Evolutionary conservation across 371 early-diverging fungal species (phyloP).

Genomic region (Saksenaea oblongispora): DNA sequence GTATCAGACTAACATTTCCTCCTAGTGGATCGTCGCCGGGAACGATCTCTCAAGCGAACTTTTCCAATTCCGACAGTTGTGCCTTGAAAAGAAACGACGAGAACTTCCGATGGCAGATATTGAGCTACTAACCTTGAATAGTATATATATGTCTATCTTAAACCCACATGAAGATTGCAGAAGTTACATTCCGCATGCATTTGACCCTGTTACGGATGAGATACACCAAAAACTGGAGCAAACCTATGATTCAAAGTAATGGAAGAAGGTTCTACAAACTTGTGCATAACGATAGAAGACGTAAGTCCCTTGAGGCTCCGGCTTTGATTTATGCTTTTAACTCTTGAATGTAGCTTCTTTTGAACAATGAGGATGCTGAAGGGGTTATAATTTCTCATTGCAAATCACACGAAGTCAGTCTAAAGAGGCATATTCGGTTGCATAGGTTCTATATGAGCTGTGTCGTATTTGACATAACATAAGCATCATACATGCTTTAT

Average conservation of each 20-base stretch:
- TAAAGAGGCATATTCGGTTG: neutral
- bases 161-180: neutral
- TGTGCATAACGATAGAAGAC: neutral
- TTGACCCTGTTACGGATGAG: neutral
- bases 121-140: neutral
- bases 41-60: neutral
- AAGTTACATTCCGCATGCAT: neutral
- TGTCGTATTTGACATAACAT: too few species aligned
- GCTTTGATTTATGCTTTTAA: neutral
- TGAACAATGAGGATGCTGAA: neutral
- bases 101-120: slow-evolving; percentile 1
- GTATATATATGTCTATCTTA: neutral
- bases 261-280: neutral
- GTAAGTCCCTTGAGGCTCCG: neutral
- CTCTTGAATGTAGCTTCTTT: neutral
- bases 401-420: neutral
- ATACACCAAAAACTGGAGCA: neutral
- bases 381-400: neutral
- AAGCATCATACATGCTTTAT: too few species aligned
- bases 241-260: neutral
- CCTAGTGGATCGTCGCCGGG: neutral
- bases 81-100: neutral
- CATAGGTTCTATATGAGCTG: neutral
- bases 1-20: neutral
- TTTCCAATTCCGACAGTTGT: neutral